Percentiles rank a stretch among this genome's conserved stretches.
phyloP scores from a whole-genome alignment of 345 rosid genomes.

The Sonneratia caseolaris region DNA sequence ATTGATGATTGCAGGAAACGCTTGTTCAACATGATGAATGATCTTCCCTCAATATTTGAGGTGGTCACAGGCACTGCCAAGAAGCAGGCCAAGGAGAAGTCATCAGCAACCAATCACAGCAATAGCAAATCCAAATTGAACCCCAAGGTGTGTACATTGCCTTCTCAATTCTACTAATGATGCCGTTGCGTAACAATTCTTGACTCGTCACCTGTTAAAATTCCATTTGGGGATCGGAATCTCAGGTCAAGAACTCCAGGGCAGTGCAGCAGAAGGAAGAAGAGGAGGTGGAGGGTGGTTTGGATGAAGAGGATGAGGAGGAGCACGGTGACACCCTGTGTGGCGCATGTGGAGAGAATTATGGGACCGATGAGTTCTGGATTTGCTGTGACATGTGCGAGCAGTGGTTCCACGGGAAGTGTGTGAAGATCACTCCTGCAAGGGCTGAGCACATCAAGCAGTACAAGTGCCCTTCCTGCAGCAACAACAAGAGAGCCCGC shows the following conservation, averaged over 20 bases:
- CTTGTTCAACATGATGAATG: slow-evolving; percentile 81
- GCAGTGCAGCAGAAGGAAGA: slow-evolving; percentile 31
- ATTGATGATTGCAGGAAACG: slow-evolving; percentile 48
- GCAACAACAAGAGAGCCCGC: slow-evolving; percentile 83
- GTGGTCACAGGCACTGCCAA: slow-evolving; percentile 52
- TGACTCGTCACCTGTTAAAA: neutral
- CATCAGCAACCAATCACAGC: slow-evolving; percentile 55
- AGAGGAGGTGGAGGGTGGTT: slow-evolving; percentile 34
- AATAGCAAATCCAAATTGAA: slow-evolving; percentile 65
- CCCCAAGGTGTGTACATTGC: slow-evolving; percentile 37
- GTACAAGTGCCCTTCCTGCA: slow-evolving; percentile 90
- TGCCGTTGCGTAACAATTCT: neutral
- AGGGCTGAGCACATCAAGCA: slow-evolving; percentile 90
- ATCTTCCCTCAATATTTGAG: slow-evolving; percentile 76
- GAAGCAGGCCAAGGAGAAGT: slow-evolving; percentile 58
- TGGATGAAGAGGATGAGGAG: slow-evolving; percentile 42
- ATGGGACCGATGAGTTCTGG: slow-evolving; percentile 56
- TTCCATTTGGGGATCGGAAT: slow-evolving; percentile 25
- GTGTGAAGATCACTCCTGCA: slow-evolving; percentile 88
- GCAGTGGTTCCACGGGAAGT: slow-evolving; percentile 70
- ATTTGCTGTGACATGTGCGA: slow-evolving; percentile 57
- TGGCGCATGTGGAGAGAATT: slow-evolving; percentile 59
- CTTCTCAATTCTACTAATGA: neutral
- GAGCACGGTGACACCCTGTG: slow-evolving; percentile 47
- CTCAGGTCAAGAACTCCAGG: slow-evolving; percentile 36